Base-by-base conservation (phyloP, 176 grass and related monocot species). In the Stipa capillata region DNA sequence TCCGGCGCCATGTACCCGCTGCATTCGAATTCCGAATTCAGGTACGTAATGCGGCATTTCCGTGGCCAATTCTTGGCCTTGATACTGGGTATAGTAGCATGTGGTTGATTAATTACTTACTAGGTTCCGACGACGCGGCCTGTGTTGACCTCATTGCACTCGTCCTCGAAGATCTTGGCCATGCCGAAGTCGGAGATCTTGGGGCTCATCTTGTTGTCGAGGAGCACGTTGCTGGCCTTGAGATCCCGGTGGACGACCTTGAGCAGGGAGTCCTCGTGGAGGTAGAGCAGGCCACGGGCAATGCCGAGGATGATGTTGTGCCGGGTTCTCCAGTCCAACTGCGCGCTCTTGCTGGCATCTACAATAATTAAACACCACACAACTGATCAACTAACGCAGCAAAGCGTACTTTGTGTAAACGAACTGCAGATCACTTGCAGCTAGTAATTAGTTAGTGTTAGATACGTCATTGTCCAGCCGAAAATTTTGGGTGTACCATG, bases 141-240 rank as follows among this genome's bases (percentile, higher is more conserved):
- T 2, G 75, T 93, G 81, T 91, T 93, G 64, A 97, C 62, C 50
- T 87, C 86, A 53, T 53, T 64, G 24, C 51, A 74, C 52, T 97
- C 94, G 25, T 90, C 86, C 24, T 97, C 78, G 34, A 89, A 97
- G 54, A 93, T 97, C 81, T 91, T 97, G 44, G 94, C 94, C 94
- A 94, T 97, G 65, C 94, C 94, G 42, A 97, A 97, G 51, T 97
- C 94, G 34, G 94, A 94, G 61, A 97, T 97, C 83, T 97, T 97
- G 31, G 94, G 94, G 36, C 82, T 90, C 94, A 97, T 97, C 63
- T 91, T 86, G 49, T 90, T 36, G 37, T 97, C 91, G 58, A 97
- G 83, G 31, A 97, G 76, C 27, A 97, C 94, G 55, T 97, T 97
- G 66, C 94, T 93, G n/a, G 94, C 94, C 72, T 97, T 97, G 15